Evolutionary conservation across 768 basidiomycete genomes (phyloP), one percentile per base, ranked within the genome.

Genomic region (Rhodotorula sphaerocarpa): DNA sequence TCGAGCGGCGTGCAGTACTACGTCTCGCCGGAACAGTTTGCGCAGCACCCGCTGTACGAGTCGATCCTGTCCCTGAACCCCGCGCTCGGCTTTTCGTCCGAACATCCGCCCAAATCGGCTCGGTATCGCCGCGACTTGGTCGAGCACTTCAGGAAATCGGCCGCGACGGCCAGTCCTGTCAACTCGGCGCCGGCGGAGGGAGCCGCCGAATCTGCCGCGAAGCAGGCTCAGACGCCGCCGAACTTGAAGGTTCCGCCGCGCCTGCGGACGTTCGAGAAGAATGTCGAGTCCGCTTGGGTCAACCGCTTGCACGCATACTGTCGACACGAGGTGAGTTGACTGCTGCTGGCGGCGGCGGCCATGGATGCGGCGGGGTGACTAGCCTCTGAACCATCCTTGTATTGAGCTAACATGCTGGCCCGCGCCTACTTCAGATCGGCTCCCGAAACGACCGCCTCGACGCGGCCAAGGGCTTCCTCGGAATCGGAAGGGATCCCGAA

Each of bases 401-500:
- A n/a, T n/a, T n/a, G n/a, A n/a, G n/a, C n/a, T n/a, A n/a, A n/a
- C n/a, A n/a, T 30, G 25, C 14, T 10, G 15, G 0, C 21, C 3
- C 2, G 15, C 1, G 9, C 4, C 34, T 36, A 1, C 20, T 25
- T 5, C 46, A 67, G 61, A 52, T 67, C 31, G 84, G 88, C 67
- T 74, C 77, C 57, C 86, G 85, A 73, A 80, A 87, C 71, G 83
- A 85, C 64, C 76, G 78, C 63, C 84, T 86, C 72, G 86, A 91
- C 50, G 79, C 81, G 12, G 86, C 90, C 68, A 75, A 87, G 41
- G 93, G 93, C 6, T 75, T 95, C 66, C 90, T 97, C 74, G 92
- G 91, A 12, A 78, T 95, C 57, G 88, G 90, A 33, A 87, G 90
- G 18, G 87, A 97, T 73, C 90, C 87, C 86, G 85, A 88, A 33